Evolutionary conservation across 1,284 basidiomycete genomes (phyloP), one percentile per base, ranked within the genome.

Genomic region (Puccinia coronata): DNA sequence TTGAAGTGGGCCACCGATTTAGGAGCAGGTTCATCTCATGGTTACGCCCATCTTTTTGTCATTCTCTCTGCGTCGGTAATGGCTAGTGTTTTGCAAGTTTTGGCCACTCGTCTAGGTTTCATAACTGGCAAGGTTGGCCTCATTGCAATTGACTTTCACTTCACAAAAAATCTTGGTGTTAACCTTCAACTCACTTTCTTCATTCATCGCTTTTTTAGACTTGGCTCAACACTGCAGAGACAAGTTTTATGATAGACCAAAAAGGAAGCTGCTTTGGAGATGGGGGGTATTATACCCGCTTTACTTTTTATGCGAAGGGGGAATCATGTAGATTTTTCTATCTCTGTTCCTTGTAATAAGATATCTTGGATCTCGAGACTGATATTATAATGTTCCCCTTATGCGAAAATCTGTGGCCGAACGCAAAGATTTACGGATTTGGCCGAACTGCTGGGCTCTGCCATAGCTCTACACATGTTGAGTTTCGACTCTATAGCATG

Each of bases 41-140:
- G 94, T 0, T 96, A 95, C 88, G 90, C 91, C 83, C 89, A 96
- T 43, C 89, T 97, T 53, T 95, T 96, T 85, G 89, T 96, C 71
- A 91, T 97, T 16, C 89, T 97, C 20, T 84, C 85, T 81, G 84
- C 85, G 9, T 84, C 84, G 49, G 77, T 84, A 34, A 85, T 86
- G 83, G 86, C 85, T 41, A 84, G 86, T 28, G 82, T 86, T n/a
- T 83, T 86, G 74, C 87, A 88, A 82, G 85, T 87, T 53, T 85
- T 88, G 36, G 85, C 88, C 0, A 87, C 88, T 25, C 85, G 89
- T 47, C 84, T 90, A 5, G 90, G 90, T 5, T 87, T 88, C 57
- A 87, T 88, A 4, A 89, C 88, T 20, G 86, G 86, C 25, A 81
- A 84, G 59, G 86, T 83, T 75, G 41, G 61, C 31, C 14, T 43